These are phyloP conservation scores for Alternaria metachromatica DNA, from an alignment of 2,329 filamentous ascomycete genomes.

Conservation along the genomic window DNA sequence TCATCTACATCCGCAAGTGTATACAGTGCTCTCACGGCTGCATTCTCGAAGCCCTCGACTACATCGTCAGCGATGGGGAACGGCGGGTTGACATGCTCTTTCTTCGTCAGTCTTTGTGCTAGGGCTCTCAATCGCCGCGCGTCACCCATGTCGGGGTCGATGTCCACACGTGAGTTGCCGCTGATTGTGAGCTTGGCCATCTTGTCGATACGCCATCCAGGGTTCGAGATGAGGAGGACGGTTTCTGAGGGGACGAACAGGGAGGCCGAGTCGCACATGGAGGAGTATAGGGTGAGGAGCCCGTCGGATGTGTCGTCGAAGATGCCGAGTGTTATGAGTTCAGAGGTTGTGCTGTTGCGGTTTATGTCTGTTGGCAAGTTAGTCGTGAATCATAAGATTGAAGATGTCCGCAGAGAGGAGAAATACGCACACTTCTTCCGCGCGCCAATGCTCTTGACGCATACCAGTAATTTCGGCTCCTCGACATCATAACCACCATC, in stretches of 20 bases:
- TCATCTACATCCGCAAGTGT: constrained; percentile 55
- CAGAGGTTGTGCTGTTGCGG: constrained; percentile 54
- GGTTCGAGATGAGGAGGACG: constrained; percentile 59
- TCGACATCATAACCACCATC: constrained; percentile 61
- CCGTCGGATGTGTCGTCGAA: constrained; percentile 65
- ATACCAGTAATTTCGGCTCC: constrained; percentile 61
- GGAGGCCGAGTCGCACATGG: constrained; percentile 54
- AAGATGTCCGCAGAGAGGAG: not conserved
- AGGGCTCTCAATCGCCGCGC: constrained; percentile 61
- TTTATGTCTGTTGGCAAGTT: constrained; percentile 49
- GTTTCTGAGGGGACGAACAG: constrained; percentile 58
- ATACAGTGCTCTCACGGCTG: constrained; percentile 48
- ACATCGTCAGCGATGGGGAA: constrained; percentile 53
- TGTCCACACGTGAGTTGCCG: constrained; percentile 59
- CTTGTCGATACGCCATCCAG: constrained; percentile 49
- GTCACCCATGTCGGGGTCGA: constrained; percentile 63
- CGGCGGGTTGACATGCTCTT: constrained; percentile 58
- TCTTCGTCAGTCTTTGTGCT: constrained; percentile 56
- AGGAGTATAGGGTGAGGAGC: constrained; percentile 62
- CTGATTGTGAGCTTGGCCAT: constrained; percentile 47
- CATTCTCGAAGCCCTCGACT: constrained; percentile 24
- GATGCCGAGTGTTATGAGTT: constrained; percentile 59
- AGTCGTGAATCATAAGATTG: not conserved
- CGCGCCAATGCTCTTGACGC: constrained; percentile 64
- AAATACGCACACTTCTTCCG: constrained; percentile 54